Evolutionary conservation across 352 stramenopile species (phyloP).

Genomic region (Pythium sukuiense): DNA sequence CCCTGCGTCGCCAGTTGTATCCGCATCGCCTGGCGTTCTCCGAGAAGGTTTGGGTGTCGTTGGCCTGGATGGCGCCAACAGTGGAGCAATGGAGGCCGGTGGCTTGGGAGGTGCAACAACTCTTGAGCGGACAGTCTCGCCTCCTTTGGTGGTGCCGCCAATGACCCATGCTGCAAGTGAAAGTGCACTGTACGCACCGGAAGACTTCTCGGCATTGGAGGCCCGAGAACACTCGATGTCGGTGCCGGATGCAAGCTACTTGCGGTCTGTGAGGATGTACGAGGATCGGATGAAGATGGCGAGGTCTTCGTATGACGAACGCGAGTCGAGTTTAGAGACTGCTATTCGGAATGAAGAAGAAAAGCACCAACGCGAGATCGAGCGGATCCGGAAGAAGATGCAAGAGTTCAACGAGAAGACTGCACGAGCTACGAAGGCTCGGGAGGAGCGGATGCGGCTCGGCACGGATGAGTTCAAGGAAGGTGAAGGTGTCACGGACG

Average conservation of each 20-base stretch:
- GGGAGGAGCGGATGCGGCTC: slow-evolving; percentile 44
- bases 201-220: slow-evolving; percentile 44
- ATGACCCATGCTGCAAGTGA: slow-evolving; percentile 52
- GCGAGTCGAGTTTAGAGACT: slow-evolving; percentile 68
- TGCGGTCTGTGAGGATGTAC: slow-evolving; percentile 61
- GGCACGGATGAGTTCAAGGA: slow-evolving; percentile 29
- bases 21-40: neutral
- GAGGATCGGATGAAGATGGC: slow-evolving; percentile 68
- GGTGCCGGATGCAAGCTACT: slow-evolving; percentile 47
- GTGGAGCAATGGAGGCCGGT: neutral
- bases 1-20: neutral
- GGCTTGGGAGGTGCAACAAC: neutral
- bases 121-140: neutral
- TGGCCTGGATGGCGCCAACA: neutral
- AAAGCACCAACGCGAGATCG: slow-evolving; percentile 82
- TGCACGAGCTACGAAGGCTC: slow-evolving; percentile 52
- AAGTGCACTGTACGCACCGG: slow-evolving; percentile 34
- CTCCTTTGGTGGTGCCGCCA: neutral
- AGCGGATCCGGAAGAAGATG: slow-evolving; percentile 82
- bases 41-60: neutral
- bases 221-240: slow-evolving; percentile 58
- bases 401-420: slow-evolving; percentile 80
- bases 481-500: slow-evolving; percentile 2
- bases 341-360: slow-evolving; percentile 79
- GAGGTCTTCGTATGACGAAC: slow-evolving; percentile 58